Evolutionary conservation across 176 grass and related monocot genomes (phyloP).

Genomic region (Triticum turgidum): DNA sequence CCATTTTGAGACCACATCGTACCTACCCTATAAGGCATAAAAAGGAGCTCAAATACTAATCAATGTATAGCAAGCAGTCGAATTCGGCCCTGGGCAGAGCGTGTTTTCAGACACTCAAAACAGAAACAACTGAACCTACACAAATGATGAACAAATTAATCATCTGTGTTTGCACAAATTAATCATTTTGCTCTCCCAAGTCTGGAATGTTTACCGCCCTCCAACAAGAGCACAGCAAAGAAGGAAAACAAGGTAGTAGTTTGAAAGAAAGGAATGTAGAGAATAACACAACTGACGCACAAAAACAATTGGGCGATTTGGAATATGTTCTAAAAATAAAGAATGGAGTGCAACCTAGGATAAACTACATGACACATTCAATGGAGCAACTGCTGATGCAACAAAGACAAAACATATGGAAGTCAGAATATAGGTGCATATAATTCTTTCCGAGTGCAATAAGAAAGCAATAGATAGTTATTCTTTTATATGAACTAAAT

Average conservation of each 20-base stretch:
- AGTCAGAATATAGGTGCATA: not conserved
- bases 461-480: constrained; percentile 27
- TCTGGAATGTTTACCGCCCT: constrained; percentile 15
- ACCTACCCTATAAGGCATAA: constrained; percentile 43
- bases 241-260: not conserved
- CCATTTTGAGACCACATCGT: constrained; percentile 37
- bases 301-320: not conserved
- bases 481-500: constrained; percentile 21
- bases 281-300: not conserved
- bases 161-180: not conserved
- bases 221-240: not conserved
- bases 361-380: constrained; percentile 21
- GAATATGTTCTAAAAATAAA: constrained; percentile 27
- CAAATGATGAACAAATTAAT: not conserved
- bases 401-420: not conserved
- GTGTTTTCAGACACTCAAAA: not conserved
- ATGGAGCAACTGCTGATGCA: not conserved
- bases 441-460: constrained; percentile 19
- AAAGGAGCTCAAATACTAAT: constrained; percentile 25
- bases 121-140: constrained; percentile 11
- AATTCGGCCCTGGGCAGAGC: not conserved
- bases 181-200: constrained; percentile 19
- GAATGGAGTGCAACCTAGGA: not conserved
- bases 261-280: not conserved
- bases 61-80: not conserved